These are phyloP conservation scores for Botrytis aclada DNA, from an alignment of 2,329 filamentous ascomycete genomes.

Conservation along the genomic window DNA sequence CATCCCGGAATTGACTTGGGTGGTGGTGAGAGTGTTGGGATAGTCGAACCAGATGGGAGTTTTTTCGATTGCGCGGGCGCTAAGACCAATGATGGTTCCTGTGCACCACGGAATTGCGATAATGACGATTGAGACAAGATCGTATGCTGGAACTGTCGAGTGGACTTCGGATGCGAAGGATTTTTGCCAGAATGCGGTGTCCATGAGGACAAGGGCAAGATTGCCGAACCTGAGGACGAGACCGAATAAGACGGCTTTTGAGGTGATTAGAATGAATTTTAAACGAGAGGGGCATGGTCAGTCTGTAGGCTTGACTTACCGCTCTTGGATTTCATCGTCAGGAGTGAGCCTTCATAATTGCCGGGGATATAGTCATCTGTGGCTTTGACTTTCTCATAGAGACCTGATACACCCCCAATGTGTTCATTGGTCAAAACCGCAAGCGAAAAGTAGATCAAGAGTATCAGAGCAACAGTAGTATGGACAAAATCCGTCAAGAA, in stretches of 20 bases:
- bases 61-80: conserved; percentile 44
- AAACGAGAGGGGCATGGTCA: background rate
- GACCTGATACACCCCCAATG: conserved; percentile 43
- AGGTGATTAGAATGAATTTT: background rate
- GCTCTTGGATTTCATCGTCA: conserved; percentile 48
- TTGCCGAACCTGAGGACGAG: conserved; percentile 48
- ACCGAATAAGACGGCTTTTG: conserved; percentile 42
- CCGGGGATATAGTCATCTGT: conserved; percentile 43
- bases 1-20: conserved; percentile 31
- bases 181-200: conserved; percentile 54
- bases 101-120: conserved; percentile 48
- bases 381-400: conserved; percentile 48
- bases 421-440: conserved; percentile 43
- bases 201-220: conserved; percentile 41
- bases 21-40: conserved; percentile 27
- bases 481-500: conserved; percentile 37
- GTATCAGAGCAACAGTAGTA: conserved; percentile 46
- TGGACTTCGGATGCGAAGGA: conserved; percentile 48
- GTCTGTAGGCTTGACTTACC: background rate
- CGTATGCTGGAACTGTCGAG: conserved; percentile 44
- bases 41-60: conserved; percentile 44
- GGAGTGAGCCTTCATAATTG: conserved; percentile 47
- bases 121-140: conserved; percentile 46
- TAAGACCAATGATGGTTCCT: conserved; percentile 47
- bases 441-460: conserved; percentile 49